Base-by-base conservation (phyloP, 768 basidiomycete genomes). In the Termitomyces sp. region DNA sequence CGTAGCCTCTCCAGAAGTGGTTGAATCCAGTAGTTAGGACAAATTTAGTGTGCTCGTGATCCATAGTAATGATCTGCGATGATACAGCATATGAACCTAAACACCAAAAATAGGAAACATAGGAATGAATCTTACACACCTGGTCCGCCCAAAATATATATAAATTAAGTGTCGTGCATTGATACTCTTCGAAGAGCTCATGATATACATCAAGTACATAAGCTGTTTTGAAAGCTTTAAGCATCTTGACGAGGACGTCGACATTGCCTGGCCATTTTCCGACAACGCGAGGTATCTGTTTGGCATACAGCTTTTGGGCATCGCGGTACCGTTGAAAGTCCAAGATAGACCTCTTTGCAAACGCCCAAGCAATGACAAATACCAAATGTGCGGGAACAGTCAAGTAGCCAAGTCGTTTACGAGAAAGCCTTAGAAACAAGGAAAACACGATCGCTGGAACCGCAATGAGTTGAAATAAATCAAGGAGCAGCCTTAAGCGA, bases 251-350 rank as follows among this genome's bases (percentile, higher is more conserved):
- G 57, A 88, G 76, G 49, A 90, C 68, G 63, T 91, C 88, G 63
- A 90, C 71, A 66, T 90, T 90, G n/a, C 88, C 88, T 4, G 87
- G 88, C 85, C 86, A 88, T 72, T 80, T 84, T 7, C 88, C 88
- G 18, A 79, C 72, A 16, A 88, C 81, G 20, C 77, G 71, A 4
- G 84, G 85, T 49, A 86, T 81, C 2, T 69, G 74, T 58, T 73
- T 72, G 6, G 84, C 84, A 6, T 80, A 78, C 14, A 85, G 68
- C 33, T 72, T 76, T 12, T 66, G 65, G 0, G 83, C 83, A 46
- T 84, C 75, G 35, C 71, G 70, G 20, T 60, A 61, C 52, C 85
- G 81, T 1, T 62, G 57, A 46, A 69, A 61, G 48, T 74, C 69
- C 13, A 63, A 60, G 58, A 77, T 72, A 16, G 70, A 62, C 4